Conservation (phyloP, 2,329 filamentous ascomycete genomes). For the Fusarium falciforme region DNA sequence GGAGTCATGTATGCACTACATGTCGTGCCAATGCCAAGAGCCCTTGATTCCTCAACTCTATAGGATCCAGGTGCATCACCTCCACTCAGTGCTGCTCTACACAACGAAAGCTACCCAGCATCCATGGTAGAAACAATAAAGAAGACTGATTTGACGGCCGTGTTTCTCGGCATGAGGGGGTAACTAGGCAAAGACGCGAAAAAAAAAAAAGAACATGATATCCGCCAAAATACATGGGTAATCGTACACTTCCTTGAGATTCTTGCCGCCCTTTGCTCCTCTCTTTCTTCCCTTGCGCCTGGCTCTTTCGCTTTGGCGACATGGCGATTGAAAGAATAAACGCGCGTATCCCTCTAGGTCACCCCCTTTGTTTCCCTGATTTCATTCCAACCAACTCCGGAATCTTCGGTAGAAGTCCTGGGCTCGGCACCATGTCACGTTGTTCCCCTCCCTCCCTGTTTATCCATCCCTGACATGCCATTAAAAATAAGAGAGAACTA, state of each 20-base stretch:
- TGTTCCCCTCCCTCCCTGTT: constrained; percentile 7
- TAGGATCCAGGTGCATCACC: not conserved
- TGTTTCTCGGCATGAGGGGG: constrained; percentile 8
- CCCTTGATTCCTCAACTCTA: not conserved
- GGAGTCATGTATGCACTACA: not conserved
- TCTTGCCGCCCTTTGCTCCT: not conserved
- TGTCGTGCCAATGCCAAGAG: not conserved
- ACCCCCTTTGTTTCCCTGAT: not conserved
- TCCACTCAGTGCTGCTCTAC: not conserved
- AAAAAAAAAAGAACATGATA: constrained; percentile 16
- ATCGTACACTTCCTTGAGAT: constrained; percentile 20
- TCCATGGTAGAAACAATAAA: not conserved
- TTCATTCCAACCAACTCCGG: not conserved
- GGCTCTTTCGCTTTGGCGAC: constrained; percentile 3
- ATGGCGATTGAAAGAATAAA: constrained; percentile 1
- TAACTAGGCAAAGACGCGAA: constrained; percentile 10
- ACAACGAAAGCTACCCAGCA: not conserved
- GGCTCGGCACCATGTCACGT: not conserved
- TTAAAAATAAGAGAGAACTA: constrained; percentile 22
- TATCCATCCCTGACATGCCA: constrained; percentile 21
- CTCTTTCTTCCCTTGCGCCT: constrained; percentile 20
- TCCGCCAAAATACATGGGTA: constrained; percentile 27
- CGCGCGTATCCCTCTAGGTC: not conserved
- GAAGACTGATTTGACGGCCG: constrained; percentile 7
- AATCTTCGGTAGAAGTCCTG: not conserved